These are phyloP conservation scores for Fraxinus excelsior DNA, from an alignment of 257 asterid genomes.

Conservation along the genomic window DNA sequence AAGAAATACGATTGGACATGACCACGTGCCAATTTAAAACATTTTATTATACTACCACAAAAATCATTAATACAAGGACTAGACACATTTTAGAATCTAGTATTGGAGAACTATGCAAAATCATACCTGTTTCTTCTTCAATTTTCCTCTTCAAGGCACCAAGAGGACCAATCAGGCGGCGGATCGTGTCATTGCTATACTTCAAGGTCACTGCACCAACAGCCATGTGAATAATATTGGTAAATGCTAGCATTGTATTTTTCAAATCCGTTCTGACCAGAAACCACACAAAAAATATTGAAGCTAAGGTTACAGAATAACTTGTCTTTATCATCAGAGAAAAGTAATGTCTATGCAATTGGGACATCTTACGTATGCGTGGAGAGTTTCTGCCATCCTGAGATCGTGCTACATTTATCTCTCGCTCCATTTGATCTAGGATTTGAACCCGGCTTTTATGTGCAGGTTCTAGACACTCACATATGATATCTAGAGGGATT, in stretches of 20 bases:
- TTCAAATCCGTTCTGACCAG: constrained; percentile 1
- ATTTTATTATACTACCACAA: background rate
- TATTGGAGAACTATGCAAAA: background rate
- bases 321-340: constrained; percentile 11
- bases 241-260: constrained; percentile 7
- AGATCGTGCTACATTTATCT: constrained; percentile 72
- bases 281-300: constrained; percentile 1
- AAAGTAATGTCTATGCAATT: background rate
- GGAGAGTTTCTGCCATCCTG: constrained; percentile 79
- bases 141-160: constrained; percentile 90
- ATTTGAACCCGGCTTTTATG: constrained; percentile 76
- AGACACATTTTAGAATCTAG: background rate
- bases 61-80: constrained; percentile 8
- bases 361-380: constrained; percentile 52
- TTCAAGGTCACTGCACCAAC: constrained; percentile 62
- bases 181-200: constrained; percentile 84
- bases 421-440: constrained; percentile 90
- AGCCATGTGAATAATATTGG: constrained; percentile 21
- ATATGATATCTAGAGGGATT: constrained; percentile 84
- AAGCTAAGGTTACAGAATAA: constrained; percentile 11
- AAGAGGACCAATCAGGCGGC: constrained; percentile 93
- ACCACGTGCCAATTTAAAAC: background rate
- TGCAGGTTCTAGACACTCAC: constrained; percentile 82
- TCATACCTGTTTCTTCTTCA: constrained; percentile 90
- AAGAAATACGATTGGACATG: background rate